Evolutionary conservation across 441 rosid genomes (phyloP), one percentile per base, ranked within the genome.

Genomic region (Viola pubescens): DNA sequence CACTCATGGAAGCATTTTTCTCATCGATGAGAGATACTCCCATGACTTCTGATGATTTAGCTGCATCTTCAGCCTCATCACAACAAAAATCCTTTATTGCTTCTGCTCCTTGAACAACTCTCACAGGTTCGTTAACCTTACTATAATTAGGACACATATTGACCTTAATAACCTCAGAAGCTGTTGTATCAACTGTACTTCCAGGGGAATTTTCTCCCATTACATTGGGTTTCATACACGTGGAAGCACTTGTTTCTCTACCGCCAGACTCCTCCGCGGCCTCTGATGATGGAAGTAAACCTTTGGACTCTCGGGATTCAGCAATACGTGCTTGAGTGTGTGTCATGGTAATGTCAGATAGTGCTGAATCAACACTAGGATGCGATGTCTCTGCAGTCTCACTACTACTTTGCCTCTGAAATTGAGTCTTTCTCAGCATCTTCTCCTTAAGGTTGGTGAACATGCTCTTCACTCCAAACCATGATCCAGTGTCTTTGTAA

Each of bases 401-500:
- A 0, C n/a, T 10, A 38, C 43, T 10, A 37, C 2, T 37, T 53
- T 53, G 19, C 19, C n/a, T 37, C 14, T 11, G 14, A 37, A 41
- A 5, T 6, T 6, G 44, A 48, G 37, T 11, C 51, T 16, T 48
- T 54, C 60, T 49, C 8, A 63, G 19, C 48, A 69, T 14, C 60
- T 10, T 44, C 13, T 54, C 60, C 61, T 55, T 54, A 5, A 59
- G 5, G 56, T 37, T 54, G 5, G 56, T 13, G 37, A 58, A 53
- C 34, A 69, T 52, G 5, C 61, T 60, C 44, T 54, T 63, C 48
- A 63, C 10, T 43, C 38, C 9, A 46, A 5, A 37, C 69, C 68
- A 54, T 49, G 65, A 16, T 34, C 48, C 52, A 7, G 47, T n/a
- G 34, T 19, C 52, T 38, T 59, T 62, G 14, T 16, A 43, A 34